Percentiles rank a stretch among this genome's conserved stretches.
Evolutionary conservation across 2,329 filamentous ascomycete species (phyloP).

Genomic region (Peltaster fructicola): DNA sequence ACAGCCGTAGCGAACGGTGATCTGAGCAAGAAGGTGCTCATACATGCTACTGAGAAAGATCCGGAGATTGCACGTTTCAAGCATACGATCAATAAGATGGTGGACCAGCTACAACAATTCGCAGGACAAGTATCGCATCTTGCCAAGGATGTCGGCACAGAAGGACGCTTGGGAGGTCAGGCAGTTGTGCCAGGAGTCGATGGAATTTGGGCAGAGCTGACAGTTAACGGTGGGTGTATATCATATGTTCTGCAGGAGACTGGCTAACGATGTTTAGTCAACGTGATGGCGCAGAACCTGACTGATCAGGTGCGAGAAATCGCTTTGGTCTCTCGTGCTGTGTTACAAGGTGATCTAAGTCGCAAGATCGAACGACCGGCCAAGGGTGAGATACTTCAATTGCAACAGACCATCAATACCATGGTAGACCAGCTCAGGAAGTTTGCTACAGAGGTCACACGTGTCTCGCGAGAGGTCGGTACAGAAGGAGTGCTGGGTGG

Average conservation of each 20-base stretch:
- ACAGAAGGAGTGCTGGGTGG: conserved; percentile 46
- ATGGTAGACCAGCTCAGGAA: conserved; percentile 52
- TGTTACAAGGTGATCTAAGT: conserved; percentile 82
- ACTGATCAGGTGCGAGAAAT: conserved; percentile 97
- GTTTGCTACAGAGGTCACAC: conserved; percentile 47
- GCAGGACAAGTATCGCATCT: conserved; percentile 90
- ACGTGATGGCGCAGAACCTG: conserved; percentile 96
- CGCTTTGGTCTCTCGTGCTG: conserved; percentile 86
- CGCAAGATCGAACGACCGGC: conserved; percentile 93
- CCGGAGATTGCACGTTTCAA: conserved; percentile 97
- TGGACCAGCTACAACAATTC: conserved; percentile 93
- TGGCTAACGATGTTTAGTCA: conserved; percentile 39
- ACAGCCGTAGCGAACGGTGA: conserved; percentile 91
- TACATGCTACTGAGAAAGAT: conserved; percentile 93
- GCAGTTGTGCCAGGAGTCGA: conserved; percentile 86
- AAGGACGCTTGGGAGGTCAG: conserved; percentile 84
- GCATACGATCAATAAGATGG: conserved; percentile 97
- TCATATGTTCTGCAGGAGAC: background rate
- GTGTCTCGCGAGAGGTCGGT: conserved; percentile 46
- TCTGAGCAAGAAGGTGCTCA: conserved; percentile 88
- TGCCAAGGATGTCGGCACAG: conserved; percentile 87
- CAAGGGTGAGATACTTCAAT: conserved; percentile 79
- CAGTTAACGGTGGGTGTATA: conserved; percentile 33
- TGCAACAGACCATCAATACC: conserved; percentile 72
- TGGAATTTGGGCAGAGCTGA: conserved; percentile 95